Conservation (phyloP, 768 basidiomycete genomes). For the Lenzites betulinus region DNA sequence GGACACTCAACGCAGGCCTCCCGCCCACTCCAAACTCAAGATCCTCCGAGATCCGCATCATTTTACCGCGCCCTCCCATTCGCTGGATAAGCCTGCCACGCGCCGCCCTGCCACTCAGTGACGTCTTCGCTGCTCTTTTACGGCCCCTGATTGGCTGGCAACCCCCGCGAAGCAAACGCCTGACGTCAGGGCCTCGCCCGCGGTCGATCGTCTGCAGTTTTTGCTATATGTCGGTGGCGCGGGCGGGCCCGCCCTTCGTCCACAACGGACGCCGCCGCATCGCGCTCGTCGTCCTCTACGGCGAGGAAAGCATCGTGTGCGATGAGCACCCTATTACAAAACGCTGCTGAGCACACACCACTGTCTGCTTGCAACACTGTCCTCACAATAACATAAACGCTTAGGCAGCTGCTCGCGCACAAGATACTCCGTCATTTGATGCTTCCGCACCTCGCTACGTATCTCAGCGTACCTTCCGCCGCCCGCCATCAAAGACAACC, state of each 20-base stretch:
- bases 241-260: background rate
- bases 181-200: constrained; percentile 1
- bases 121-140: background rate
- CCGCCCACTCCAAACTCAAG: background rate
- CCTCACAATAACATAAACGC: too few species aligned
- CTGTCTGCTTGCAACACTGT: too few species aligned
- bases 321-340: too few species aligned
- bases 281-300: background rate
- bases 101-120: background rate
- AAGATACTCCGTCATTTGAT: background rate
- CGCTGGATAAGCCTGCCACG: constrained; percentile 10
- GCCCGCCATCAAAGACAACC: background rate
- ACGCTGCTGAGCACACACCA: too few species aligned
- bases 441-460: too few species aligned
- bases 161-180: background rate
- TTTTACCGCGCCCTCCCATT: background rate
- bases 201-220: background rate
- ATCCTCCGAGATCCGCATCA: constrained; percentile 6
- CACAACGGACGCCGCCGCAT: background rate
- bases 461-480: too few species aligned
- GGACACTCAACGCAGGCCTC: background rate
- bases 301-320: background rate
- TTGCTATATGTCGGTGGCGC: background rate
- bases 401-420: background rate
- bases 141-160: background rate